These are phyloP conservation scores for Pseudogymnoascus sp. DNA, from an alignment of 2,329 filamentous ascomycete genomes.

Conservation along the genomic window DNA sequence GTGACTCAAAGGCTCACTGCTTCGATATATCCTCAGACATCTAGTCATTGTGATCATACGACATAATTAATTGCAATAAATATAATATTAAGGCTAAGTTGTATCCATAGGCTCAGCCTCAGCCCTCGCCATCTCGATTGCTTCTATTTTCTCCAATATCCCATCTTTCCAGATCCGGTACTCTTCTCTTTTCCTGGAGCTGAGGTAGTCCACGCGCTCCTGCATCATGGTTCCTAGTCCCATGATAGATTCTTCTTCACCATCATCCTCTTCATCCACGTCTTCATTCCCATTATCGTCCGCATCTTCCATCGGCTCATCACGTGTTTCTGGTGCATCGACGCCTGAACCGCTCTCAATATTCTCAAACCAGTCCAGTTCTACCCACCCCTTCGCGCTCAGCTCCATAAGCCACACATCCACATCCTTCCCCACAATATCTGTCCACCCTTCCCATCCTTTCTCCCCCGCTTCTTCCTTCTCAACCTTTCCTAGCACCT, in stretches of 20 bases:
- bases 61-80: background rate
- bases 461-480: slow-evolving; percentile 38
- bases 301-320: slow-evolving; percentile 16
- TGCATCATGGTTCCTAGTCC: slow-evolving; percentile 60
- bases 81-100: background rate
- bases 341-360: slow-evolving; percentile 34
- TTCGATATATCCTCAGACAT: background rate
- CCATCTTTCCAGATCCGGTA: slow-evolving; percentile 58
- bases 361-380: slow-evolving; percentile 53
- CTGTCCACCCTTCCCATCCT: slow-evolving; percentile 48
- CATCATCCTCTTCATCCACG: slow-evolving; percentile 28
- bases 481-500: slow-evolving; percentile 36
- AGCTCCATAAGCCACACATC: slow-evolving; percentile 55
- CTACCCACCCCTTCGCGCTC: slow-evolving; percentile 40
- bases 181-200: slow-evolving; percentile 52
- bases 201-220: slow-evolving; percentile 64
- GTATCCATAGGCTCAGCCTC: slow-evolving; percentile 13
- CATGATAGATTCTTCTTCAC: slow-evolving; percentile 21
- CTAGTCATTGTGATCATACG: background rate
- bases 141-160: slow-evolving; percentile 49
- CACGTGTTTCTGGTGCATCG: background rate
- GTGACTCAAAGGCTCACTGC: background rate
- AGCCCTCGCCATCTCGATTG: slow-evolving; percentile 32
- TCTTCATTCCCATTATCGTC: slow-evolving; percentile 26
- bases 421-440: slow-evolving; percentile 46